Evolutionary conservation across 495 filamentous ascomycete genomes (phyloP).

Genomic region (Chaetomium cochliodes): DNA sequence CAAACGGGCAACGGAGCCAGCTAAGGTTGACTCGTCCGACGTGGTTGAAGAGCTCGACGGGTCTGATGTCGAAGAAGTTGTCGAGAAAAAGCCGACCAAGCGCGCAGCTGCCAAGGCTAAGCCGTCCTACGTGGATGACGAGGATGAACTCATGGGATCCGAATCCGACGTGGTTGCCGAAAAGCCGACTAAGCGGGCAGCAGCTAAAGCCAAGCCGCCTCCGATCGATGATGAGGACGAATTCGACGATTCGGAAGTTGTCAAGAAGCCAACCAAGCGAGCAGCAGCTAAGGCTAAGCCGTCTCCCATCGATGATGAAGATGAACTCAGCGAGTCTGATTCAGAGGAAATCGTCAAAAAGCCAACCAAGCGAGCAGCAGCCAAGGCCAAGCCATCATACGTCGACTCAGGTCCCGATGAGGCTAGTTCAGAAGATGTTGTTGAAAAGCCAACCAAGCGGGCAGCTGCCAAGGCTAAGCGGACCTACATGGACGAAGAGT

Average conservation of each 20-base stretch:
- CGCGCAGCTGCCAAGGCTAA: slow-evolving; percentile 25
- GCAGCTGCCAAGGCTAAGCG: slow-evolving; percentile 26
- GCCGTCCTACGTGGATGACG: slow-evolving; percentile 18
- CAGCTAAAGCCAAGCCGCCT: slow-evolving; percentile 23
- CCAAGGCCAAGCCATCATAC: slow-evolving; percentile 22
- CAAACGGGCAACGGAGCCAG: slow-evolving; percentile 12
- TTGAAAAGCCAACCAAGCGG: slow-evolving; percentile 22
- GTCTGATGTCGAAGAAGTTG: slow-evolving; percentile 19
- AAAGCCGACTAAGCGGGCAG: slow-evolving; percentile 22
- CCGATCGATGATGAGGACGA: slow-evolving; percentile 18
- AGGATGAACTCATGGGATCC: slow-evolving; percentile 4
- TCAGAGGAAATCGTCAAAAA: slow-evolving; percentile 21
- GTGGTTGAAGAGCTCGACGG: slow-evolving; percentile 20
- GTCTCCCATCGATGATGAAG: background rate
- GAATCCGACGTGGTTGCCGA: slow-evolving; percentile 18
- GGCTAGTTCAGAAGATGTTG: slow-evolving; percentile 35
- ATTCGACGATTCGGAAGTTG: slow-evolving; percentile 36
- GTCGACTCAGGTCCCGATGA: slow-evolving; percentile 11
- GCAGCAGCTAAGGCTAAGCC: slow-evolving; percentile 26
- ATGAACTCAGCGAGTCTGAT: background rate
- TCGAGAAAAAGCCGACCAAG: slow-evolving; percentile 16
- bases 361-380: slow-evolving; percentile 22
- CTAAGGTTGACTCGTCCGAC: slow-evolving; percentile 21
- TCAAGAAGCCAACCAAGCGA: slow-evolving; percentile 22
- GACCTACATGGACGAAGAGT: slow-evolving; percentile 20